Percentiles rank a stretch among this genome's conserved stretches.
Conservation (phyloP, 192 early-diverging fungal genomes). For the Allomyces macrogynus region DNA sequence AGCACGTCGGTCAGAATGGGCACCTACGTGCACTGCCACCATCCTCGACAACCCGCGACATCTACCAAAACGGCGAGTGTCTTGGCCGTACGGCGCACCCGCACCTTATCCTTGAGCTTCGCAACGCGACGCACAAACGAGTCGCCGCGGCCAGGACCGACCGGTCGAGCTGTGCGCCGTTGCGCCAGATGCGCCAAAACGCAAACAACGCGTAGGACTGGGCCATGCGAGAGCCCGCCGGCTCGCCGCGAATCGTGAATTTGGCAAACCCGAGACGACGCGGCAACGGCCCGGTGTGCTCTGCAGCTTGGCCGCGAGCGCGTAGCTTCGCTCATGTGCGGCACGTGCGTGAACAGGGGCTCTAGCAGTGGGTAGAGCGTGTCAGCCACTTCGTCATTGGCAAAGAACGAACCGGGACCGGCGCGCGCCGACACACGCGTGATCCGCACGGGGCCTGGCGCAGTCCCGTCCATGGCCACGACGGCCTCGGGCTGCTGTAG, state of each 20-base stretch:
- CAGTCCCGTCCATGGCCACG: background rate
- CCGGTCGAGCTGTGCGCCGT: no score
- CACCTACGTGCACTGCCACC: no score
- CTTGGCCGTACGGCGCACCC: no score
- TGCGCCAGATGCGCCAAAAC: background rate
- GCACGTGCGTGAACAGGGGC: background rate
- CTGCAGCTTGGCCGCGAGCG: background rate
- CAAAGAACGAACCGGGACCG: background rate
- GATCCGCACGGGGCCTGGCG: background rate
- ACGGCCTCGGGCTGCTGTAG: background rate
- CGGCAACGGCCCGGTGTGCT: background rate
- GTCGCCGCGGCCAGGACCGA: no score
- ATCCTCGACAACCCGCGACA: no score
- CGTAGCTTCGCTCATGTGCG: background rate
- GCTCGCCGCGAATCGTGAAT: background rate
- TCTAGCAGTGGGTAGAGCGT: background rate
- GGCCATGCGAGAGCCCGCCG: background rate
- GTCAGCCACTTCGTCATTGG: background rate
- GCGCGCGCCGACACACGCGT: background rate
- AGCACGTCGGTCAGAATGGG: no score
- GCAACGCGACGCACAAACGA: no score
- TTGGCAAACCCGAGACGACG: background rate
- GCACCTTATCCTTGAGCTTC: no score
- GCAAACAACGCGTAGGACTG: background rate
- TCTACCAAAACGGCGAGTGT: no score